phyloP scores from a whole-genome alignment of 1,284 basidiomycete genomes.

The Moesziomyces sp. region DNA sequence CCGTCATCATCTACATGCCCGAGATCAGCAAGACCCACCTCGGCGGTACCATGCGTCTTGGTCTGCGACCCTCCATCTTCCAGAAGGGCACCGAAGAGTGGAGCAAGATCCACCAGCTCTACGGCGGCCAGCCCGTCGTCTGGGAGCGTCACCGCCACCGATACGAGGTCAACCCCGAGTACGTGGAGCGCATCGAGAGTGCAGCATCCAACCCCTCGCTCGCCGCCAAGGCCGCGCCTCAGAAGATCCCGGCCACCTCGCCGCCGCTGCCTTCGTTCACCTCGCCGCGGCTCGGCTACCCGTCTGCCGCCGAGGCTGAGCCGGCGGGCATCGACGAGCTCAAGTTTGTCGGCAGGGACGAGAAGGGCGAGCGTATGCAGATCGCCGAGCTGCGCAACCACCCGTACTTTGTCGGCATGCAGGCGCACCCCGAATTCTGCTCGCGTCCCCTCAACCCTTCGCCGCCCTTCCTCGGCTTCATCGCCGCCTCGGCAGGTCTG shows the following conservation, averaged over 20 bases:
- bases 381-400: conserved; percentile 88
- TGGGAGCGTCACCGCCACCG: conserved; percentile 98
- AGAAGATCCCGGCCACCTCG: conserved; percentile 39
- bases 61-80: conserved; percentile 92
- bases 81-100: conserved; percentile 71
- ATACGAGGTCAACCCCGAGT: conserved; percentile 94
- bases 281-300: conserved; percentile 28
- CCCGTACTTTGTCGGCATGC: conserved; percentile 92
- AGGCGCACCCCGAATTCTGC: conserved; percentile 98
- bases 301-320: conserved; percentile 10
- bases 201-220: conserved; percentile 52
- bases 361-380: conserved; percentile 97
- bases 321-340: conserved; percentile 47
- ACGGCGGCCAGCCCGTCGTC: conserved; percentile 83
- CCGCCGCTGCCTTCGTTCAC: conserved; percentile 28
- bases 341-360: conserved; percentile 88
- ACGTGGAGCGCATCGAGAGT: conserved; percentile 78
- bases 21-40: conserved; percentile 98
- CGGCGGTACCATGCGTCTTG: conserved; percentile 98
- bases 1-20: conserved; percentile 96
- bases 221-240: conserved; percentile 18
- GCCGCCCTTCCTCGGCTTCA: conserved; percentile 94
- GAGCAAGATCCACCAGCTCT: conserved; percentile 78
- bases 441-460: conserved; percentile 98
- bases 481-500: conserved; percentile 82